Conservation (phyloP, 148 eudicot species). For the Camellia lanceoleosa region DNA sequence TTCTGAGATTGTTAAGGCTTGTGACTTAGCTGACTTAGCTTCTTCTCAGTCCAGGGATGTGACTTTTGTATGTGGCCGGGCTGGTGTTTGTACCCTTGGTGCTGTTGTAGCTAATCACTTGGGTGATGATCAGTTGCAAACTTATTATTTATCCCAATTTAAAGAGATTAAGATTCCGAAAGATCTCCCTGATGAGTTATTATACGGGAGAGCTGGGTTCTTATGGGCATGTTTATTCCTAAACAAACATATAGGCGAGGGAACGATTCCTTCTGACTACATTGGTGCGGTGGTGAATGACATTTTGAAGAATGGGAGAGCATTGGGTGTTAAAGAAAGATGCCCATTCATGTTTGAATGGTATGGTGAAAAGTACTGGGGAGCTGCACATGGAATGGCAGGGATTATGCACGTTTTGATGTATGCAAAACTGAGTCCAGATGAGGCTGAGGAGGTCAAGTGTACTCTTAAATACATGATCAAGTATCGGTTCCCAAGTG, state of each 20-base stretch:
- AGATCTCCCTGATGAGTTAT: slow-evolving; percentile 45
- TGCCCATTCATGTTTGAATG: slow-evolving; percentile 61
- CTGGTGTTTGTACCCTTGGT: slow-evolving; percentile 74
- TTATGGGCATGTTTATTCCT: slow-evolving; percentile 58
- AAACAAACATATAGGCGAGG: slow-evolving; percentile 52
- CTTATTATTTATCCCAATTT: slow-evolving; percentile 45
- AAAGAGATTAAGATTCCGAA: slow-evolving; percentile 40
- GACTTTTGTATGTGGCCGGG: slow-evolving; percentile 57
- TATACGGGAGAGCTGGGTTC: slow-evolving; percentile 64
- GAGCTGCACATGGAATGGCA: slow-evolving; percentile 66
- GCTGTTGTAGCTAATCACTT: slow-evolving; percentile 55
- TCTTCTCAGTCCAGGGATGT: slow-evolving; percentile 48
- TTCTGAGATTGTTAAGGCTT: slow-evolving; percentile 60
- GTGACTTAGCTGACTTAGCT: slow-evolving; percentile 54
- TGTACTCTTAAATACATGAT: slow-evolving; percentile 55
- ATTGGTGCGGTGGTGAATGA: slow-evolving; percentile 30
- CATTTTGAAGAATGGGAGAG: slow-evolving; percentile 46
- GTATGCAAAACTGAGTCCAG: slow-evolving; percentile 45
- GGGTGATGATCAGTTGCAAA: slow-evolving; percentile 39
- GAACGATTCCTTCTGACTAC: slow-evolving; percentile 34
- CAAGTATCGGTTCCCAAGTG: slow-evolving; percentile 36
- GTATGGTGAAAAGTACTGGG: slow-evolving; percentile 55
- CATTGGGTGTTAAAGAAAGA: slow-evolving; percentile 31
- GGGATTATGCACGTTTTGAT: slow-evolving; percentile 61
- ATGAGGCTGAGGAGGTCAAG: slow-evolving; percentile 50